Base-by-base conservation (phyloP, 208 protist species). In the Leishmania arabica region DNA sequence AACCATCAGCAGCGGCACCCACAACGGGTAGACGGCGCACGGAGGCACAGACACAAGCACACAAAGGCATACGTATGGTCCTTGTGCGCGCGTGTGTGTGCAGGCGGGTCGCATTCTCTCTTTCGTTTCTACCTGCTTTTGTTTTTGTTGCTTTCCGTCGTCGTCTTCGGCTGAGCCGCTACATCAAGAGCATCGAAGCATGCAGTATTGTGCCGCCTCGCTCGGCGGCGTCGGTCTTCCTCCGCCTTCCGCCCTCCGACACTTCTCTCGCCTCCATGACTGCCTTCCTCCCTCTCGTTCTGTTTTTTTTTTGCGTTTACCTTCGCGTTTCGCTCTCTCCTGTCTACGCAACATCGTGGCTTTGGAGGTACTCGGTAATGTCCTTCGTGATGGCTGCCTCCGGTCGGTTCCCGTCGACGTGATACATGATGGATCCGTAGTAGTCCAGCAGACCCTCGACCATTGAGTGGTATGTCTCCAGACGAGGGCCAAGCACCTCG, bases 381-480 rank as follows among this genome's bases (percentile, higher is more conserved):
- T 91, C 91, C 58, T 85, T 74, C 1, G 75, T 82, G 40, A 97
- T 89, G 2, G 86, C 81, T 0, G 75, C 37, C 83, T 89, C 72
- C 51, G 71, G 37, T 11, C 88, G 80, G 79, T 92, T 88, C 21
- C 85, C 93, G 76, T 97, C 79, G 42, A 95, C 76, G 66, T 75
- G 83, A 49, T 90, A 81, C 45, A 88, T 77, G 60, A 98, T 77
- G 9, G 88, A 68, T 11, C 77, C 84, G 81, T 98, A 98, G 81
- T 90, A 91, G 37, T 89, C 83, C 75, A 92, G 64, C 5, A 98
- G 56, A 6, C 81, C 83, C n/a, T 88, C 76, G 34, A 94, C 83
- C 73, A 85, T 89, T 34, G 86, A 60, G 88, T 96, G 95, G 81
- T 96, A 98, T 21, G 79, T 75, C 58, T 91, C 68, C 34, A 98